Evolutionary conservation across 1,139 yeast species (phyloP), one percentile per base, ranked within the genome.

Genomic region (Sugiyamaella pinicola): DNA sequence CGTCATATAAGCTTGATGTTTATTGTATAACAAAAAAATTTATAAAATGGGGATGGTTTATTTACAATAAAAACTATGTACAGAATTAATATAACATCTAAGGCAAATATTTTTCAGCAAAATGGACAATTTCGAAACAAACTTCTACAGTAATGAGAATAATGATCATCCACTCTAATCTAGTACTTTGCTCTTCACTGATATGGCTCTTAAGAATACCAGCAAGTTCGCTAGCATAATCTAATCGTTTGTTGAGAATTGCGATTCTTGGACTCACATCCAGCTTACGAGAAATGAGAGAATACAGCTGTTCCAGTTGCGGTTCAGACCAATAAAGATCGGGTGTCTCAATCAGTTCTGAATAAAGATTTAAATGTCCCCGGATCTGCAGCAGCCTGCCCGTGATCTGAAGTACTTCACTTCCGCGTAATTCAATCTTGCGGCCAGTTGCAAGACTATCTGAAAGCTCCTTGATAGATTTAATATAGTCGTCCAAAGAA

Each of bases 291-390:
- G 95, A 85, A 3, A 88, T 82, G 19, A 81, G 76, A 47, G 83
- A 79, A 68, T 88, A 90, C 15, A 89, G 81, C 52, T 77, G 77
- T 64, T 90, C 97, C 52, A 90, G 73, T 34, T 83, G 81, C 0
- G 96, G 96, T 63, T 89, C 96, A 51, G 89, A 81, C 97, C 97
- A 90, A 69, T 89, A 90, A 45, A 89, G 70, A 67, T 90, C 97
- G 0, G 97, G 97, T 0, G 95, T 88, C 63, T 90, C 97, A 41
- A 88, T 88, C 52, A 90, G 76, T 64, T 90, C 96, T n/a, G 93
- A 85, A 67, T 90, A 88, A 44, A 90, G 71, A 62, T 90, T 90
- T 58, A 90, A 75, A 61, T 85, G 85, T 1, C 96, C 96, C 55
- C 97, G 74, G 18, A 90, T 74, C 45, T 86, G 73, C 55, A 90